Conservation (phyloP, 805 yeast species). For the Metschnikowia hibisci region DNA sequence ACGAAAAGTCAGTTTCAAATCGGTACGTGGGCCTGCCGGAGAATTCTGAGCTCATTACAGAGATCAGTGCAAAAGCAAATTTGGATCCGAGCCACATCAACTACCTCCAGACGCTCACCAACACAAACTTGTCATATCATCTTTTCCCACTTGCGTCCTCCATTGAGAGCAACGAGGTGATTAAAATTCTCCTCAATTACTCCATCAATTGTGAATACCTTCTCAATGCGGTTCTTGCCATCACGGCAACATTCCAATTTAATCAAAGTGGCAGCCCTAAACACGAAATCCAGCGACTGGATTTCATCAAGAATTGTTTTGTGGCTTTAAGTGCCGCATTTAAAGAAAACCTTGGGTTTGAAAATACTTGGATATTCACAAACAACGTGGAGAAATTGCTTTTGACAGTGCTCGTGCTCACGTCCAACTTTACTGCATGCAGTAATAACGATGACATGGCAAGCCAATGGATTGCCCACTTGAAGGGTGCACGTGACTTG, state of each 20-base stretch:
- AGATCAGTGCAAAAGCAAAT: constrained; percentile 22
- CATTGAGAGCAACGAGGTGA: constrained; percentile 33
- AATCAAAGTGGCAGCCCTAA: constrained; percentile 20
- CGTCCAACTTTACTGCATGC: constrained; percentile 25
- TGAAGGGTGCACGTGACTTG: constrained; percentile 26
- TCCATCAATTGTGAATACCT: constrained; percentile 21
- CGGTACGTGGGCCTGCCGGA: constrained; percentile 7
- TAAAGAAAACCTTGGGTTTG: constrained; percentile 11
- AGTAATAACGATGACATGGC: constrained; percentile 10
- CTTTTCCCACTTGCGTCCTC: constrained; percentile 38
- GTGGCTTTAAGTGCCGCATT: constrained; percentile 21
- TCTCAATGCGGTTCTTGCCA: constrained; percentile 22
- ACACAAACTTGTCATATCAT: constrained; percentile 28
- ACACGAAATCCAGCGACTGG: constrained; percentile 21
- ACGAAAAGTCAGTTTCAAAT: neutral
- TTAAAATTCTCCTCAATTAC: constrained; percentile 23
- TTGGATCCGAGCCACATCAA: constrained; percentile 28
- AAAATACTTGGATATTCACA: constrained; percentile 12
- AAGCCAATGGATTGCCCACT: constrained; percentile 23
- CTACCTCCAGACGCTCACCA: constrained; percentile 29
- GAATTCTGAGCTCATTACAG: constrained; percentile 26
- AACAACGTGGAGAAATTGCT: constrained; percentile 23
- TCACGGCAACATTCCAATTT: constrained; percentile 26
- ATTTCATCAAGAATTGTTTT: constrained; percentile 21
- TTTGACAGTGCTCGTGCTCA: constrained; percentile 24